Base-by-base conservation (phyloP, 805 yeast species). In the Lipomyces starkeyi region DNA sequence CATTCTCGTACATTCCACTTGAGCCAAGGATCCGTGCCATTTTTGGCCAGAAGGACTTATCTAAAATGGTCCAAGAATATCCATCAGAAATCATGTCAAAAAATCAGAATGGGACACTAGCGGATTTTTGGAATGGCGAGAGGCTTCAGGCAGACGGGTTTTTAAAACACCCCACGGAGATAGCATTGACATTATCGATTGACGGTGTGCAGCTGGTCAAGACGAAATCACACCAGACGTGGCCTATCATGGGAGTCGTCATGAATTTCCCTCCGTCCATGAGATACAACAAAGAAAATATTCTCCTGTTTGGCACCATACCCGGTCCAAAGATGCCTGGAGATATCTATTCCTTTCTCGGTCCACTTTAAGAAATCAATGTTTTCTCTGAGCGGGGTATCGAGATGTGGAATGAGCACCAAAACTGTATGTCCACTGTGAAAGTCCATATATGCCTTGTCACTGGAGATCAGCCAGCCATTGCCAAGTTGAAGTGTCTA, bases 221-320 rank as follows among this genome's bases (percentile, higher is more conserved):
- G 27, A 52, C 55, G 25, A 52, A 52, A 29, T 52, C 25, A 52
- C 55, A 52, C 55, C 55, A 52, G 55, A 52, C 55, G 55, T 52
- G 55, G 55, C 27, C 55, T n/a, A 20, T 52, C 25, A 52, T 52
- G 25, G 55, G 55, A 52, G 27, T 52, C 55, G 3, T 52, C 55
- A 20, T 52, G 25, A 52, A 17, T 52, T 20, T 17, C 25, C 14
- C 53, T 4, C 55, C 55, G 27, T 20, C 55, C 55, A n/a, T 11
- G 55, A 20, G 55, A 52, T 25, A 20, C 55, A 20, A 52, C 27
- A 4, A 47, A 47, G 53, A 47, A 47, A 47, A 13, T 20, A 29
- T 20, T 25, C 55, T 52, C 9, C 25, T 4, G 25, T 52, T 52
- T 20, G 55, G 55, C 29, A 52, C 55, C 6, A 52, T 52, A n/a